These are phyloP conservation scores for Euphrasia arctica DNA, from an alignment of 305 asterid genomes.

Conservation along the genomic window DNA sequence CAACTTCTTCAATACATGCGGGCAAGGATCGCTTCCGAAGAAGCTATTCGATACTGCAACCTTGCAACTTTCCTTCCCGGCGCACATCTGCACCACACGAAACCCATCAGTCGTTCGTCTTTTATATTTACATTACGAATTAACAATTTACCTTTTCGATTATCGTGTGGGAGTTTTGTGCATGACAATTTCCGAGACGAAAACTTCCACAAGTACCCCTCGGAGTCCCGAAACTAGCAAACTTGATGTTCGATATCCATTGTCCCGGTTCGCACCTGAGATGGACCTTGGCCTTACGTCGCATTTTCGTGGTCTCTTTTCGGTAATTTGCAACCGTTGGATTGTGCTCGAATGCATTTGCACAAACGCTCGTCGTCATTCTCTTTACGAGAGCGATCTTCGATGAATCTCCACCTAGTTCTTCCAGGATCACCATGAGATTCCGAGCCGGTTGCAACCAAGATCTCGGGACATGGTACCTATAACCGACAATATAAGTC, in stretches of 20 bases:
- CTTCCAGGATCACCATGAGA: constrained; percentile 61
- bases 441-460: constrained; percentile 65
- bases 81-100: constrained; percentile 38
- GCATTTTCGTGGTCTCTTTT: constrained; percentile 31
- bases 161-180: constrained; percentile 37
- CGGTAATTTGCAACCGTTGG: constrained; percentile 43
- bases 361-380: constrained; percentile 37
- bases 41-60: constrained; percentile 37
- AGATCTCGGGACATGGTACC: constrained; percentile 88
- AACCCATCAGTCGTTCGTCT: background rate
- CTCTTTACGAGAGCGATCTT: constrained; percentile 47
- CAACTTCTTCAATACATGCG: constrained; percentile 47
- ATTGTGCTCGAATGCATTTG: constrained; percentile 39
- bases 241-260: constrained; percentile 45
- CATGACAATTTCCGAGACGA: constrained; percentile 46
- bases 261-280: constrained; percentile 46
- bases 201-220: constrained; percentile 52
- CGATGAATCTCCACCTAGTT: constrained; percentile 61
- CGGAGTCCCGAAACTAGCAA: constrained; percentile 64
- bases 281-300: constrained; percentile 39
- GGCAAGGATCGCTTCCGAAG: constrained; percentile 63
- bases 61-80: constrained; percentile 51
- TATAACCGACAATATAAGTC: constrained; percentile 8
- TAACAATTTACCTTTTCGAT: constrained; percentile 41
- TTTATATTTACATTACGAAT: too few relatives aligned